Percentiles rank a stretch among this genome's conserved stretches.
Conservation (phyloP, 2,329 filamentous ascomycete genomes). For the Pyricularia pennisetigena region DNA sequence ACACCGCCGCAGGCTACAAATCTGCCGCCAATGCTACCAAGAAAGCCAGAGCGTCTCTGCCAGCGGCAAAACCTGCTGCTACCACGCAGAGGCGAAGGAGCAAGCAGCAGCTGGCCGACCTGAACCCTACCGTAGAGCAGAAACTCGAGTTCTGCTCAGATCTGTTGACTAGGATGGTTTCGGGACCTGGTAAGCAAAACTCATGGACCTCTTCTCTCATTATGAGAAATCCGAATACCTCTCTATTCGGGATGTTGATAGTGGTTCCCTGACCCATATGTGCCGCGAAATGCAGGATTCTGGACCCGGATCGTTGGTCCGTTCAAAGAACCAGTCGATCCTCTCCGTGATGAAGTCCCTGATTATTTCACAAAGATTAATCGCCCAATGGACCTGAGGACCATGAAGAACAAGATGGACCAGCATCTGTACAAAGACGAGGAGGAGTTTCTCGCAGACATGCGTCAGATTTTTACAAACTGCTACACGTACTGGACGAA, state of each 20-base stretch:
- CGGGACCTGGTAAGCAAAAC: conserved; percentile 40
- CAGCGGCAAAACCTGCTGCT: conserved; percentile 15
- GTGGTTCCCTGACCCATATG: neutral
- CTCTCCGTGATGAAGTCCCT: conserved; percentile 42
- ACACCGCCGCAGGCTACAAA: conserved; percentile 10
- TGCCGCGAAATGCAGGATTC: conserved; percentile 34
- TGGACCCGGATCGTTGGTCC: conserved; percentile 57
- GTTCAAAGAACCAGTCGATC: conserved; percentile 50
- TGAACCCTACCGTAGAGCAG: conserved; percentile 24
- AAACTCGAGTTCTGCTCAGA: conserved; percentile 51
- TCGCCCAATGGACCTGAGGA: conserved; percentile 51
- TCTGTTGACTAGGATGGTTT: conserved; percentile 49
- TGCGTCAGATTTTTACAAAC: conserved; percentile 53
- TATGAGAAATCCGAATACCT: neutral
- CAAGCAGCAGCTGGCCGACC: conserved; percentile 16
- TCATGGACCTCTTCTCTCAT: neutral
- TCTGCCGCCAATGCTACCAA: conserved; percentile 11
- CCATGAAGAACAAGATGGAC: conserved; percentile 52
- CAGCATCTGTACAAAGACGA: conserved; percentile 37
- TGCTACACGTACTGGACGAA: conserved; percentile 55
- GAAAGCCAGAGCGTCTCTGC: conserved; percentile 21
- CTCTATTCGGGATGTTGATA: neutral
- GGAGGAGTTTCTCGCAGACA: conserved; percentile 44
- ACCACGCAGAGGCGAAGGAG: conserved; percentile 19
- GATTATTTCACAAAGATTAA: conserved; percentile 53